Base-by-base conservation (phyloP, 2,329 filamentous ascomycete species). In the Leptographium radiaticola region DNA sequence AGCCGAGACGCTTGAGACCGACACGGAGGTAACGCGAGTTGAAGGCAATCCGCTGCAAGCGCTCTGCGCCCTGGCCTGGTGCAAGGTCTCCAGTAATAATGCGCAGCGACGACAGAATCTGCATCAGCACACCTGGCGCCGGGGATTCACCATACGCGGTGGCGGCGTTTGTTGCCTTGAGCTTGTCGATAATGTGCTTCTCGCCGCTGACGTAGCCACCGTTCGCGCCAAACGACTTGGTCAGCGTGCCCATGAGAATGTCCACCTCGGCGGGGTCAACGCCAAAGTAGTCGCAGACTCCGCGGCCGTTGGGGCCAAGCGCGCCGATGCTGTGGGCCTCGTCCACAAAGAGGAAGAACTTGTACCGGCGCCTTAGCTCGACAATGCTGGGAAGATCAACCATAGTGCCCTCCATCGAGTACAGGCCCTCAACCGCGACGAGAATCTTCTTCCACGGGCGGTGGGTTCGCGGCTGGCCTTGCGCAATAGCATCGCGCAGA, bases 391-490 rank as follows among this genome's bases (percentile, higher is more conserved):
- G 93, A n/a, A 98, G 79, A 67, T 98, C 93, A 70, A 88, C 93
- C 87, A 98, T 95, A 60, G 90, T 96, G 49, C 93, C 93, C 72
- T 98, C 93, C 93, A 98, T 98, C 1, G 91, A 97, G 76, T 98
- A 98, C 20, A 98, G 79, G 62, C 93, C 93, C 68, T 98, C 93
- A 40, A 98, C 88, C 40, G 91, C 90, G 46, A 98, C 87, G 51
- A 98, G 70, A 57, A 98, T 97, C 81, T 97, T 98, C 77, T 95
- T 96, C 93, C 93, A 98, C 1, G 93, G 93, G 34, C 93, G 86
- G 69, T 98, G 93, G n/a, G 91, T 98, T 60, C 93, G 86, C 52
- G 93, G 93, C 67, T 98, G 93, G 46, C 93, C 93, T 70, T 97
- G 91, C 15, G 91, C 90, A 65, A 98, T 97, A 60, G 84, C 86